Conservation (phyloP, 352 stramenopile genomes). For the Pythium plurisporium region DNA sequence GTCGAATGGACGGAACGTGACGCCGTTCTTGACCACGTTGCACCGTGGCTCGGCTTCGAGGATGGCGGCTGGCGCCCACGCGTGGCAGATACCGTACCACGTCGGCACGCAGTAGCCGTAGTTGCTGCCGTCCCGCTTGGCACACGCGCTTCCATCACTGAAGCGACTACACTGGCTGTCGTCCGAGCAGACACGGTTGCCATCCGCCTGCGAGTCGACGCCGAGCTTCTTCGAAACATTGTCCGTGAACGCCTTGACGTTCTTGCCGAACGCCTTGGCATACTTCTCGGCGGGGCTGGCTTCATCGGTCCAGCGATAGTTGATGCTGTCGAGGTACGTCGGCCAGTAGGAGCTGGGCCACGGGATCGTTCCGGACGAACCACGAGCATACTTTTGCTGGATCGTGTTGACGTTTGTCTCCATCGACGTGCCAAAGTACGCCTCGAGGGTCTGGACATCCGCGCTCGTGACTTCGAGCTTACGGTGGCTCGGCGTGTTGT, state of each 20-base stretch:
- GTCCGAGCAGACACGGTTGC: background rate
- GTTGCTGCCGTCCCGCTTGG: background rate
- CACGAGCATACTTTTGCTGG: conserved; percentile 7
- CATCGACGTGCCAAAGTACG: conserved; percentile 12
- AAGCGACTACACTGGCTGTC: conserved; percentile 2
- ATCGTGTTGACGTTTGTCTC: conserved; percentile 19
- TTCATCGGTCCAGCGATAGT: conserved; percentile 28
- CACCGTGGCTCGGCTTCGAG: conserved; percentile 1
- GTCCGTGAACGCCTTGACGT: conserved; percentile 17
- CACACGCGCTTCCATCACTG: background rate
- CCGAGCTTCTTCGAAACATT: conserved; percentile 13
- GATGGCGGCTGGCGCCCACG: conserved; percentile 9
- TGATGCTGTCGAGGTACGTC: conserved; percentile 59
- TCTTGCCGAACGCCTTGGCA: conserved; percentile 12
- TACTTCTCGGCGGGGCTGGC: conserved; percentile 23
- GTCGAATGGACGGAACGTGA: conserved; percentile 22
- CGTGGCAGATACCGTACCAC: conserved; percentile 15
- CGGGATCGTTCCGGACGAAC: background rate
- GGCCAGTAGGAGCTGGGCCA: conserved; percentile 49
- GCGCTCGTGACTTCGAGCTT: conserved; percentile 10
- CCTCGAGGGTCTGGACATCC: conserved; percentile 19
- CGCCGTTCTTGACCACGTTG: conserved; percentile 34
- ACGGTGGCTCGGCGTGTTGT: background rate
- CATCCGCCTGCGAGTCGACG: background rate
- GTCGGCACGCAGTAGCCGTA: background rate